Conservation (phyloP, 352 stramenopile genomes). For the Pythium brassicae region DNA sequence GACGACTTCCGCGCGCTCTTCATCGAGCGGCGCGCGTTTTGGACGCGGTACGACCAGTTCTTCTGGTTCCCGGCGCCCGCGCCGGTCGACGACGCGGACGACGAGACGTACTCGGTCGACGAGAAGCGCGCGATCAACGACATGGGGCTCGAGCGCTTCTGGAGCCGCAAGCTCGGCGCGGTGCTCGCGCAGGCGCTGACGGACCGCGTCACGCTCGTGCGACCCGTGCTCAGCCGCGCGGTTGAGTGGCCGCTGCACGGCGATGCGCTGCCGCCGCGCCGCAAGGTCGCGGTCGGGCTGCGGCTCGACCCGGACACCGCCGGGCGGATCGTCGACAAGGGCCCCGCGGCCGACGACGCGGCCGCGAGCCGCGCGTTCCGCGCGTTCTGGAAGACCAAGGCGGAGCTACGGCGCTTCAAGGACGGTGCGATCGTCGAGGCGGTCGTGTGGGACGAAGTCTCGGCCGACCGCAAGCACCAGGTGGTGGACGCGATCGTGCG, state of each 20-base stretch:
- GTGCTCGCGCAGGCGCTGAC: constrained; percentile 56
- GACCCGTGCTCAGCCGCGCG: constrained; percentile 34
- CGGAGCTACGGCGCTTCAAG: constrained; percentile 88
- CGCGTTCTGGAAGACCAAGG: constrained; percentile 85
- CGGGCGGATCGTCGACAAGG: constrained; percentile 86
- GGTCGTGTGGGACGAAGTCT: constrained; percentile 84
- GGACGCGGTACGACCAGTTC: constrained; percentile 84
- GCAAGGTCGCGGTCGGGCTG: constrained; percentile 77
- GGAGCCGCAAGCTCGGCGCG: constrained; percentile 44
- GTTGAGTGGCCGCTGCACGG: constrained; percentile 54
- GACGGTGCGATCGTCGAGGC: constrained; percentile 87
- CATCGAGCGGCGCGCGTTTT: constrained; percentile 80
- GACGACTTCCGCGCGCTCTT: constrained; percentile 80
- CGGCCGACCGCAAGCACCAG: constrained; percentile 59
- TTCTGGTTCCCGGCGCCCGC: constrained; percentile 66
- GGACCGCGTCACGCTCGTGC: constrained; percentile 62
- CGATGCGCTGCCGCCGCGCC: constrained; percentile 23
- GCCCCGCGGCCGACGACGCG: constrained; percentile 82
- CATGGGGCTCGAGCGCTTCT: constrained; percentile 69
- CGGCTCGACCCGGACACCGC: constrained; percentile 75
- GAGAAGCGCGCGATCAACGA: constrained; percentile 75
- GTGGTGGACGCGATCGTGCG: constrained; percentile 75
- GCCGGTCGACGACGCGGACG: constrained; percentile 46
- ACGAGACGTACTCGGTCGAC: constrained; percentile 58
- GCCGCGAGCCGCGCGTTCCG: constrained; percentile 66